phyloP scores from a whole-genome alignment of 352 stramenopile species.

The Phytophthora meadii region DNA sequence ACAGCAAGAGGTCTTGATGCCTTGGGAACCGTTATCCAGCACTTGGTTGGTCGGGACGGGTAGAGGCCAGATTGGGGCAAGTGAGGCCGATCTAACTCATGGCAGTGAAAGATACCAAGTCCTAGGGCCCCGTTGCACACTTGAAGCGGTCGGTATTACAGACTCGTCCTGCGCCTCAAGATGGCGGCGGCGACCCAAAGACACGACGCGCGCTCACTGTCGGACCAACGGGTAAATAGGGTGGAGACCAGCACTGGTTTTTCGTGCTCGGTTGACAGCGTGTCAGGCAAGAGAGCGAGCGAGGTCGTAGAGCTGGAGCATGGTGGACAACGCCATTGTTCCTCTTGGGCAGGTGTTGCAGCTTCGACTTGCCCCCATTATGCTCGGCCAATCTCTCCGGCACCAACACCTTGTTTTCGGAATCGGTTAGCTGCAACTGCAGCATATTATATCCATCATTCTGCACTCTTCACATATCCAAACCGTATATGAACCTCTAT shows the following conservation, averaged over 20 bases:
- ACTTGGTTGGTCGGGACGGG: constrained; percentile 10
- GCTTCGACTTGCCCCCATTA: constrained; percentile 14
- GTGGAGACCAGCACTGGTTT: constrained; percentile 11
- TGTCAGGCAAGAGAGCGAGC: constrained; percentile 16
- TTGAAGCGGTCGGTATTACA: not conserved
- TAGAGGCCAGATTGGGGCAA: constrained; percentile 9
- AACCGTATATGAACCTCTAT: not conserved
- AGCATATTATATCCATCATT: not conserved
- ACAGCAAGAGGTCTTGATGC: too few relatives aligned
- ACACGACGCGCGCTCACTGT: constrained; percentile 4
- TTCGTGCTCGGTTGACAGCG: constrained; percentile 12
- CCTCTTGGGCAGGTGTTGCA: constrained; percentile 23
- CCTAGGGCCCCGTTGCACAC: constrained; percentile 4
- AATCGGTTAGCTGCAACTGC: not conserved
- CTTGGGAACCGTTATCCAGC: constrained; percentile 8
- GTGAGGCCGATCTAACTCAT: not conserved
- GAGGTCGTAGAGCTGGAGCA: constrained; percentile 15
- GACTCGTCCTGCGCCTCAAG: constrained; percentile 7
- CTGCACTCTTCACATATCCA: not conserved
- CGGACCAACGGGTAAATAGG: constrained; percentile 14
- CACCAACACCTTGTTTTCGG: constrained; percentile 4
- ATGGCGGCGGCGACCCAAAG: constrained; percentile 11
- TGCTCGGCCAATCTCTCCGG: constrained; percentile 12
- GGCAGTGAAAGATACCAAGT: constrained; percentile 7
- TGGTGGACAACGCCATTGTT: constrained; percentile 8